These are phyloP conservation scores for Agaricus subrufescens DNA, from an alignment of 768 basidiomycete species.

Conservation along the genomic window DNA sequence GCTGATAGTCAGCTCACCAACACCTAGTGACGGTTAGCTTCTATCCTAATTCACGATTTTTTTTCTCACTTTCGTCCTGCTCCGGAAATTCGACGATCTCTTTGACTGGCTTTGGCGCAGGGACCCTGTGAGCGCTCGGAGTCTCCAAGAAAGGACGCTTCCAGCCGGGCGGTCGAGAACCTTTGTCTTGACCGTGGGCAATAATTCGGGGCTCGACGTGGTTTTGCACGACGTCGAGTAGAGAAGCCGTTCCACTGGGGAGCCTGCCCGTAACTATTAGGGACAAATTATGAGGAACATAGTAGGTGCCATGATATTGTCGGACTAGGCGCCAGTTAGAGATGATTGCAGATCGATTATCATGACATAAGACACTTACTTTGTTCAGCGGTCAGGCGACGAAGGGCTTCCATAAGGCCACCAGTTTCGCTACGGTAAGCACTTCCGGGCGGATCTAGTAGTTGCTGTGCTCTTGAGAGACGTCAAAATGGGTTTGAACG, in stretches of 20 bases:
- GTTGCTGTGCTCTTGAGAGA: constrained; percentile 59
- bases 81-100: constrained; percentile 91
- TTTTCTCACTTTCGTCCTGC: constrained; percentile 74
- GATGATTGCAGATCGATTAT: not conserved
- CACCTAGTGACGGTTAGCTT: constrained; percentile 26
- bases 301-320: constrained; percentile 83
- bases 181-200: constrained; percentile 66
- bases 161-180: constrained; percentile 75
- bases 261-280: constrained; percentile 88
- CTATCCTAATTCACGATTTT: not conserved
- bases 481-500: not conserved
- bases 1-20: constrained; percentile 78
- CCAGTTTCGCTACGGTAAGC: constrained; percentile 97
- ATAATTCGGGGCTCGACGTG: constrained; percentile 81
- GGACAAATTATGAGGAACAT: constrained; percentile 90
- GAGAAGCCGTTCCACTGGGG: constrained; percentile 64
- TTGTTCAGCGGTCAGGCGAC: constrained; percentile 82
- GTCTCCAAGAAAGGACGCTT: constrained; percentile 94
- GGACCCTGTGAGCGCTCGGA: constrained; percentile 55
- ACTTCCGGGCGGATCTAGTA: constrained; percentile 76
- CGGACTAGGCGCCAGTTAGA: constrained; percentile 53
- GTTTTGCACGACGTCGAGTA: constrained; percentile 78
- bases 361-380: constrained; percentile 43
- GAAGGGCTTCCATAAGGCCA: constrained; percentile 88
- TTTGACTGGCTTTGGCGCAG: constrained; percentile 46